Conservation (phyloP, 177 flowering plant genomes). For the Vitis hybrid region DNA sequence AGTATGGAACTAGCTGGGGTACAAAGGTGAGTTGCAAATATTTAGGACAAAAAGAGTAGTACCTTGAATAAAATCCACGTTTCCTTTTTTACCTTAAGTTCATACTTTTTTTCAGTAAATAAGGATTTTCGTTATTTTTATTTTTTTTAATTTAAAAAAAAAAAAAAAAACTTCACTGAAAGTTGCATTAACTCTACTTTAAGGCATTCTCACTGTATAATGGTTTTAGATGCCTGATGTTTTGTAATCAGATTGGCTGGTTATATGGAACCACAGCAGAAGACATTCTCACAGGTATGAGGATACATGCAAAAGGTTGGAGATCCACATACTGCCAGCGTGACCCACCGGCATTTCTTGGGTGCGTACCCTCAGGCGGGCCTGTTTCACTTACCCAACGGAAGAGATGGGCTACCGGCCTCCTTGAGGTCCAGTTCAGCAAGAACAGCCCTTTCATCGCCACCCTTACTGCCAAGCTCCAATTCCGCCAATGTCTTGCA, state of each 20-base stretch:
- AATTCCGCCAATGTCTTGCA: conserved; percentile 37
- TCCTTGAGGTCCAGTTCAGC: conserved; percentile 41
- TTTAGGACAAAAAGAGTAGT: not conserved
- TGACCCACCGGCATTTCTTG: conserved; percentile 42
- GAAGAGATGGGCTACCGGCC: conserved; percentile 60
- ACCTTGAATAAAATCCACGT: no score
- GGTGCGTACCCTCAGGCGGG: conserved; percentile 34
- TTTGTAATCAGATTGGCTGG: conserved; percentile 44
- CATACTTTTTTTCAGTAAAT: no score
- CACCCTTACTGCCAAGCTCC: conserved; percentile 26
- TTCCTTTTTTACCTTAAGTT: no score
- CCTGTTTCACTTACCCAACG: conserved; percentile 32
- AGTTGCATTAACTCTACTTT: no score
- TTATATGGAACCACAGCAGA: conserved; percentile 50
- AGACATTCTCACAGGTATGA: conserved; percentile 43
- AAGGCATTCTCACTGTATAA: no score
- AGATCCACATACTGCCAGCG: conserved; percentile 19
- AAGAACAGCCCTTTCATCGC: conserved; percentile 27
- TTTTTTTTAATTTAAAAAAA: no score
- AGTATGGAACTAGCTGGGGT: conserved; percentile 52
- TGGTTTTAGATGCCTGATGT: no score
- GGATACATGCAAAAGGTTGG: conserved; percentile 55
- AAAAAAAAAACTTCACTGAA: no score
- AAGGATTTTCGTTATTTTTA: no score
- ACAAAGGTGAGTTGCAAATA: conserved; percentile 23